These are phyloP conservation scores for Neospora caninum DNA, from an alignment of 169 alveolate species.

Conservation along the genomic window DNA sequence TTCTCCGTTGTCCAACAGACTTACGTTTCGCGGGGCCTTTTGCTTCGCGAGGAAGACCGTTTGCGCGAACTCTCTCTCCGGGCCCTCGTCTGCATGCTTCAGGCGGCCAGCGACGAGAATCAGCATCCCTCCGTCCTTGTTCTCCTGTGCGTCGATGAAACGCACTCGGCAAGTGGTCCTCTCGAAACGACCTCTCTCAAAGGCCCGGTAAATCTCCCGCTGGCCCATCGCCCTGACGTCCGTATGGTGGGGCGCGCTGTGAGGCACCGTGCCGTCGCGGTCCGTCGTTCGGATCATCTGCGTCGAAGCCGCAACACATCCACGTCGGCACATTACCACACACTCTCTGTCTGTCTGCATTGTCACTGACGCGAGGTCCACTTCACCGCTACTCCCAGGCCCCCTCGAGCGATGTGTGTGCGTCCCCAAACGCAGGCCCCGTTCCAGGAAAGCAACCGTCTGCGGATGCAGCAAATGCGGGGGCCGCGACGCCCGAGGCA, in stretches of 20 bases:
- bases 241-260: neutral
- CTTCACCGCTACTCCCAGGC: no score
- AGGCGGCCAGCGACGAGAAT: conserved; percentile 67
- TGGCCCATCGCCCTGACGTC: conserved; percentile 45
- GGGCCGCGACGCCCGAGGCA: no score
- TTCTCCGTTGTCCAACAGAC: neutral
- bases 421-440: no score
- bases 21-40: conserved; percentile 57
- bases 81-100: conserved; percentile 42
- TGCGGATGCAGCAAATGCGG: no score
- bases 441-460: no score
- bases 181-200: conserved; percentile 25
- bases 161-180: conserved; percentile 59
- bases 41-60: conserved; percentile 67
- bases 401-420: no score
- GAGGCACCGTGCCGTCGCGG: conserved; percentile 30
- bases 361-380: no score
- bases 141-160: conserved; percentile 68
- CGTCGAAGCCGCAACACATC: no score
- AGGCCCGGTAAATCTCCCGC: conserved; percentile 34
- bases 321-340: no score
- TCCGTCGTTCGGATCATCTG: conserved; percentile 51
- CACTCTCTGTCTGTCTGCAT: no score
- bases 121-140: conserved; percentile 63
- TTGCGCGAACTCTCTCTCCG: conserved; percentile 60